Evolutionary conservation across 2,329 filamentous ascomycete genomes (phyloP), one percentile per base, ranked within the genome.

Genomic region (Penicillium hesseltinei): DNA sequence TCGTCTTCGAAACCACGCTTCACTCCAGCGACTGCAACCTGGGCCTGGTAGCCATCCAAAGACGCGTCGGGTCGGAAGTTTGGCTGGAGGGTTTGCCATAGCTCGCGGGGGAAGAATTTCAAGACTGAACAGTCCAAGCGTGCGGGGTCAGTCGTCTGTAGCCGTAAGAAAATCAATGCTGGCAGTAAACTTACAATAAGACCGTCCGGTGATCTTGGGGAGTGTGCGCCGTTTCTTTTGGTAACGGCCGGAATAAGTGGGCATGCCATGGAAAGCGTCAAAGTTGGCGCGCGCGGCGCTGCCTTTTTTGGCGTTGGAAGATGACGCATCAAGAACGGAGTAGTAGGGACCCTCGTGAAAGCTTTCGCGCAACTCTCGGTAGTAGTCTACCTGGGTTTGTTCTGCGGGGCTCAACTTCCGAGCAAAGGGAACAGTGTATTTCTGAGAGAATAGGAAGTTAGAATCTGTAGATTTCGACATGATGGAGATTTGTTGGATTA

Each of bases 181-280:
- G 3, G 10, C 13, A 35, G 6, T 13, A 10, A 52, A 45, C 80
- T 71, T 68, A 84, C 83, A 76, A 66, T 85, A 86, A 21, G 82
- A 77, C 43, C 82, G 73, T 23, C 78, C 80, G 47, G 78, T 76
- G 21, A 87, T 72, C 59, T 80, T 80, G 0, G 85, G 85, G 10
- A 86, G 66, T 21, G 75, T 79, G 58, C 82, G 75, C 63, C 80
- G 79, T 64, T 83, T 82, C 62, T 82, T 84, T 54, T 80, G 74
- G 69, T 85, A 87, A 65, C 80, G 82, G 53, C 82, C 77, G 17
- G 81, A 80, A 67, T 85, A 88, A 0, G 83, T 84, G 39, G 82
- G 82, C 71, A 86, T 86, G 54, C 83, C 82, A 43, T 81, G 78
- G 65, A 88, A 88, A 2, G 85, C 82, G 68, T 88, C 83, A 66